Evolutionary conservation across 805 yeast species (phyloP).

Genomic region (Kuraishia piskuri): DNA sequence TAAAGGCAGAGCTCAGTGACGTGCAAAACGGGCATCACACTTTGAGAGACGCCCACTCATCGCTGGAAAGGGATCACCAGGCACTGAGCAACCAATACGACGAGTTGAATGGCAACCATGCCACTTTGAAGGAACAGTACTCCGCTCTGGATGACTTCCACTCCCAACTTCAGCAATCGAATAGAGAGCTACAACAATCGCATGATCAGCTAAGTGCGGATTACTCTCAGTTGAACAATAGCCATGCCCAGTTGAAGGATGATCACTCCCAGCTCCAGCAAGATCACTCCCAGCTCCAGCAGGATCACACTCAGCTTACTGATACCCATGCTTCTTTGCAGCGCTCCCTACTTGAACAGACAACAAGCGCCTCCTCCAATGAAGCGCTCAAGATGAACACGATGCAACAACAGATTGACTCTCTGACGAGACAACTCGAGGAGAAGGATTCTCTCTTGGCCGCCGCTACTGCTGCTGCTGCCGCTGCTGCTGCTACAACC

Average conservation of each 20-base stretch:
- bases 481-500: neutral
- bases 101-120: neutral
- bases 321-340: neutral
- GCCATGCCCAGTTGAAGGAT: too few relatives aligned
- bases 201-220: too few relatives aligned
- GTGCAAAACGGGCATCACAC: conserved; percentile 1
- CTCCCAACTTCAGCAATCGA: neutral
- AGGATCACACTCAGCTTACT: too few relatives aligned
- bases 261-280: neutral
- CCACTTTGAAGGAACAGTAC: neutral
- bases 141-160: neutral
- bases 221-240: too few relatives aligned
- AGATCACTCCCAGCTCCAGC: neutral
- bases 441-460: neutral
- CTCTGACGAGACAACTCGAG: neutral
- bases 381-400: neutral
- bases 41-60: neutral
- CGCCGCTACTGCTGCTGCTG: neutral
- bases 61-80: conserved; percentile 1
- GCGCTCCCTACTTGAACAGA: neutral
- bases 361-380: neutral
- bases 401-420: neutral
- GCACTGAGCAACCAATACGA: conserved; percentile 1
- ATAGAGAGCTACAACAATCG: too few relatives aligned
- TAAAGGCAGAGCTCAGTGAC: conserved; percentile 1